Percentiles rank a stretch among this genome's conserved stretches.
phyloP scores from a whole-genome alignment of 371 early-diverging fungal species.

The Rhizopus sp. region DNA sequence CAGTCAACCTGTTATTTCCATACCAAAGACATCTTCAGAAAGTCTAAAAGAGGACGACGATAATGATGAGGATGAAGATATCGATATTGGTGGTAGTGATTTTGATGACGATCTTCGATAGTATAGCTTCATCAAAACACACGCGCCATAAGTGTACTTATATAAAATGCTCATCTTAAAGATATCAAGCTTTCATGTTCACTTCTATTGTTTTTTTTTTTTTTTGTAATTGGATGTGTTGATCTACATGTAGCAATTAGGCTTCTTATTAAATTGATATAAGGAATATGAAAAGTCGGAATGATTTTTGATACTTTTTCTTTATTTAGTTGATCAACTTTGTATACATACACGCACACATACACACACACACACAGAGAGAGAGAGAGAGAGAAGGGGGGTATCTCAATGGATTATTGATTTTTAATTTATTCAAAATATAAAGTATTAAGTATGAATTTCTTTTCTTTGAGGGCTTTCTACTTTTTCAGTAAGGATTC shows the following conservation, averaged over 20 bases:
- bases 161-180: not conserved
- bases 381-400: too few species aligned
- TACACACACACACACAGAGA: too few species aligned
- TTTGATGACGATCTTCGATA: slow-evolving; percentile 60
- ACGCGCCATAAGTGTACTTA: not conserved
- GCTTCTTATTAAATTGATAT: not conserved
- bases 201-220: not conserved
- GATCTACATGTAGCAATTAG: too few species aligned
- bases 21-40: not conserved
- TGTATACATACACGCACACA: too few species aligned
- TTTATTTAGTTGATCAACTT: too few species aligned
- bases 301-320: too few species aligned
- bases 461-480: not conserved
- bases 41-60: slow-evolving; percentile 17
- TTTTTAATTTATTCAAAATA: too few species aligned
- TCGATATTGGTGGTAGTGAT: slow-evolving; percentile 68
- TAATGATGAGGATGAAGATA: slow-evolving; percentile 66
- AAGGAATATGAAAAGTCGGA: too few species aligned
- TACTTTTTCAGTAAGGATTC: not conserved
- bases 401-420: too few species aligned
- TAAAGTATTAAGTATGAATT: not conserved
- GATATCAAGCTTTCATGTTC: not conserved
- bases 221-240: too few species aligned
- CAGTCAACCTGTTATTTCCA: not conserved
- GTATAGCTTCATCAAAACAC: slow-evolving; percentile 1